These are phyloP conservation scores for Fusarium scirpi DNA, from an alignment of 2,329 filamentous ascomycete species.

Conservation along the genomic window DNA sequence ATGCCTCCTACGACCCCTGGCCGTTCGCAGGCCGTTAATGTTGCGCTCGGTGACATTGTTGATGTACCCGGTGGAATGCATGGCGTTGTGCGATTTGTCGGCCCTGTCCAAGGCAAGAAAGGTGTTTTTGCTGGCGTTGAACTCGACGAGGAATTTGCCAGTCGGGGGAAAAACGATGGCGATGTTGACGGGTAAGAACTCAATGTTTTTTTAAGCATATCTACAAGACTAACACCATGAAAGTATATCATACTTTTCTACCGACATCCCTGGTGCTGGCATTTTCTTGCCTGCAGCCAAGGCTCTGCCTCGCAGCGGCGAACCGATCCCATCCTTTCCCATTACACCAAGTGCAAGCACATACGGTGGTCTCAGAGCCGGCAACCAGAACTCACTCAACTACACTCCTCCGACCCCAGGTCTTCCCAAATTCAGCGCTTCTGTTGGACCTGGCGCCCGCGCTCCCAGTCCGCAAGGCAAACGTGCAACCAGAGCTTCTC, in stretches of 20 bases:
- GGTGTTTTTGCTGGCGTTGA: constrained; percentile 95
- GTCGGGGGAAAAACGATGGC: constrained; percentile 92
- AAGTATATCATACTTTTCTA: constrained; percentile 83
- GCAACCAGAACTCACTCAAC: constrained; percentile 68
- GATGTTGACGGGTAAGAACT: constrained; percentile 87
- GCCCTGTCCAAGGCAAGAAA: constrained; percentile 86
- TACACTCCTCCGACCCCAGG: constrained; percentile 74
- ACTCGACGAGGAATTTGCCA: constrained; percentile 81
- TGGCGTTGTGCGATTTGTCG: constrained; percentile 89
- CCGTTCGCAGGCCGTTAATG: constrained; percentile 61
- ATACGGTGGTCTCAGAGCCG: constrained; percentile 62
- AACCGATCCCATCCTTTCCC: constrained; percentile 68
- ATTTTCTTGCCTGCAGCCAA: constrained; percentile 94
- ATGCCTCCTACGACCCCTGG: constrained; percentile 67
- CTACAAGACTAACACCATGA: constrained; percentile 1
- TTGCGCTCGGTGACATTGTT: constrained; percentile 84
- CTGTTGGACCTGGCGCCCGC: constrained; percentile 77
- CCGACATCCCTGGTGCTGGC: constrained; percentile 81
- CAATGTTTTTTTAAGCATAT: background rate
- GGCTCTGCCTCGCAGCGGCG: constrained; percentile 77
- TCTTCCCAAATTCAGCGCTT: constrained; percentile 87
- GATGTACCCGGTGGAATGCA: constrained; percentile 95
- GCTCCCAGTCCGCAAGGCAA: constrained; percentile 79
- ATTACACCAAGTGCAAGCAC: constrained; percentile 75
- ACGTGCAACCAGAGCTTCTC: constrained; percentile 74